Conservation (phyloP, 495 filamentous ascomycete genomes). For the Penicillium lividum region DNA sequence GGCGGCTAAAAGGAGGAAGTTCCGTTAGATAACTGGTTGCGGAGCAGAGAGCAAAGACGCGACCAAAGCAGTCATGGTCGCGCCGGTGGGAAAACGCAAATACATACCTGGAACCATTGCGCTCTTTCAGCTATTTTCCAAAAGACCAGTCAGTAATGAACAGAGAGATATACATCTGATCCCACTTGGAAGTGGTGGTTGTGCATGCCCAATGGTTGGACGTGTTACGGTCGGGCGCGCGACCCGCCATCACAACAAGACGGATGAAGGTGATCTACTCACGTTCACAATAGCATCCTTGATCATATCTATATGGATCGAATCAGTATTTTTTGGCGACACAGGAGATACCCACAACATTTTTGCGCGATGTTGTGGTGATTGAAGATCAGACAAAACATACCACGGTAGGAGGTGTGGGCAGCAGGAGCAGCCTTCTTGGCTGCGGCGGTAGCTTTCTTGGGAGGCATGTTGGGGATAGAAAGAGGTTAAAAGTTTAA, state of each 20-base stretch:
- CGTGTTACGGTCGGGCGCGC: conserved; percentile 50
- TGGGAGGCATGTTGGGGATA: conserved; percentile 49
- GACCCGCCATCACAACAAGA: conserved; percentile 37
- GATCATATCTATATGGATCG: conserved; percentile 61
- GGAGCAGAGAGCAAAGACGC: conserved; percentile 2
- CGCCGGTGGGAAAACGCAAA: conserved; percentile 16
- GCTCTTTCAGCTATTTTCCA: conserved; percentile 61
- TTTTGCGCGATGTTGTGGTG: conserved; percentile 47
- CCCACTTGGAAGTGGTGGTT: conserved; percentile 28
- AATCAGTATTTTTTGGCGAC: conserved; percentile 55
- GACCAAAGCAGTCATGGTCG: conserved; percentile 5
- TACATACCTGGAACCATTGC: conserved; percentile 64
- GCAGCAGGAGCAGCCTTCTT: conserved; percentile 53
- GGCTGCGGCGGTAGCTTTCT: conserved; percentile 50
- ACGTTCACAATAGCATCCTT: conserved; percentile 68
- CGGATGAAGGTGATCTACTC: conserved; percentile 48
- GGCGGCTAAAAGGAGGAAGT: conserved; percentile 62
- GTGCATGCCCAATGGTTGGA: conserved; percentile 26
- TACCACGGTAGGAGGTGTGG: conserved; percentile 64
- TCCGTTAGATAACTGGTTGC: conserved; percentile 17
- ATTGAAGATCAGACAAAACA: conserved; percentile 46
- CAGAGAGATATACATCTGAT: conserved; percentile 13
- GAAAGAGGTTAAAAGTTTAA: conserved; percentile 10
- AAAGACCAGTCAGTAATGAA: conserved; percentile 37
- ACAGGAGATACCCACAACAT: conserved; percentile 25